Base-by-base conservation (phyloP, 441 rosid genomes). In the Flueggea neowawraea region DNA sequence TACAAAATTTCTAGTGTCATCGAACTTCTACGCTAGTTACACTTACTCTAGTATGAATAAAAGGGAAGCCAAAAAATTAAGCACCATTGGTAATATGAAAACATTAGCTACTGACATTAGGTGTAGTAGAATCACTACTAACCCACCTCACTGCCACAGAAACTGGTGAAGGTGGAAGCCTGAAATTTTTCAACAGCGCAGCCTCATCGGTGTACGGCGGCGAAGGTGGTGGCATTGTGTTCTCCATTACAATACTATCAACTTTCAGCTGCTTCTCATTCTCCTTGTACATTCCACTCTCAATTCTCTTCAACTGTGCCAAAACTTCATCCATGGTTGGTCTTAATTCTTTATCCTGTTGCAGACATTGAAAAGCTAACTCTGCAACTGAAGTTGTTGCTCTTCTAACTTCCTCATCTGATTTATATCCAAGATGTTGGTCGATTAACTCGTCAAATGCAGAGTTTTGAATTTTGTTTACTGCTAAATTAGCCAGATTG, bases 311-410 rank as follows among this genome's bases (percentile, higher is more conserved):
- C 28, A 88, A 72, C 73, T 83, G 81, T 22, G 68, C 69, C 60
- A 84, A 54, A 57, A 84, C 88, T 52, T 74, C 76, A 52, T 71
- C 81, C 96, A 91, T 91, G 45, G 83, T 55, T 2, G 92, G 97
- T 61, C 97, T 80, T 82, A 72, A 76, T 60, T 87, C 84, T 72
- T 65, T 68, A 7, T 65, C 68, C 12, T 48, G 68, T n/a, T 74
- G 78, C 51, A 69, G 16, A 54, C 78, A 74, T 54, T 15, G 58
- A 54, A 69, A 74, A 12, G 78, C 75, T 51, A 74, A 61, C 68
- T 65, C 75, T 10, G 74, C 73, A 2, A 69, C 71, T 33, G 60
- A 39, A 9, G 47, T 65, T 14, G 41, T 45, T 71, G 31, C 65
- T 50, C 64, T 58, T 54, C 6, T 69, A 14, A 74, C 67, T 16